Base-by-base conservation (phyloP, 495 filamentous ascomycete genomes). In the Aspergillus nidulans region DNA sequence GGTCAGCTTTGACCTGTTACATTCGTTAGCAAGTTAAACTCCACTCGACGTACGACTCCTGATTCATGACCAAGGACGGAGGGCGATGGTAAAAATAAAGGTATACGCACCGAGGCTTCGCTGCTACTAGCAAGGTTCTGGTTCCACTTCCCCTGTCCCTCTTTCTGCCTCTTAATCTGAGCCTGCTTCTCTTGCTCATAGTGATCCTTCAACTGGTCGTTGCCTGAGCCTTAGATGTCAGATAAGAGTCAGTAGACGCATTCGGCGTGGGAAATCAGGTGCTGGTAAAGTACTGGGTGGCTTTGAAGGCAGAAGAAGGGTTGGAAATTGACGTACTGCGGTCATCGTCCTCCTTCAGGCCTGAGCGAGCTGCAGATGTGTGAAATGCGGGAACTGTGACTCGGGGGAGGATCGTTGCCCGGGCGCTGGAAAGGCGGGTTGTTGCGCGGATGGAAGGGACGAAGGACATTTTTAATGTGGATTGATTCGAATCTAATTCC, bases 121-220 rank as follows among this genome's bases (percentile, higher is more conserved):
- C 85, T 90, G 65, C 89, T 81, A 55, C 83, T 88, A 5, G 89
- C 88, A 51, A 96, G 70, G 64, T 89, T 85, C 18, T 84, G 74
- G 69, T 88, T 88, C 91, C 91, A 95, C 59, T 90, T 80, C 12
- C 76, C 88, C 69, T 86, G 84, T 19, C 91, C 91, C 12, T 82
- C 73, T 72, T 88, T 88, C 49, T 83, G 78, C 73, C 85, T 85
- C 63, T 77, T 70, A 51, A 95, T 57, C 32, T 81, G 78, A 45
- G 90, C 82, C 43, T 89, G 71, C 75, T 95, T 95, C 61, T 92
- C 78, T 44, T 77, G 64, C 61, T 92, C 89, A 54, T 83, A 81
- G 60, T 81, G 65, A 2, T 62, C 45, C 41, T 66, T 50, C 6
- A 78, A 64, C 23, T 77, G 54, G 0, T 77, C 76, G 30, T 70